Percentiles rank a stretch among this genome's conserved stretches.
These are phyloP conservation scores for Cordyceps militaris DNA, from an alignment of 2,329 filamentous ascomycete species.

Conservation along the genomic window DNA sequence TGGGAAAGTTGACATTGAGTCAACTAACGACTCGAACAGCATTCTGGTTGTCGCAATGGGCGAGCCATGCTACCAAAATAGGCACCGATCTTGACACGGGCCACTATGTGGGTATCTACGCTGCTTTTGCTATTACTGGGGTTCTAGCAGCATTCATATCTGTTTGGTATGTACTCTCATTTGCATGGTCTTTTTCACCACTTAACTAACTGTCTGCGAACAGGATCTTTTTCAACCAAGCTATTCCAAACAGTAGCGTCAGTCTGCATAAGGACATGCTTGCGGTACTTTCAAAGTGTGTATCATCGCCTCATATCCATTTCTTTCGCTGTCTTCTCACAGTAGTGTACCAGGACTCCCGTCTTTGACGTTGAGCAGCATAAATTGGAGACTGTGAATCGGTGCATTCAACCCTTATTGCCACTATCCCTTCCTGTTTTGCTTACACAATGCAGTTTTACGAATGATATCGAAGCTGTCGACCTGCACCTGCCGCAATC, in stretches of 20 bases:
- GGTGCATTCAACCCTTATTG: background rate
- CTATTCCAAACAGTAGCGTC: background rate
- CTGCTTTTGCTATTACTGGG: background rate
- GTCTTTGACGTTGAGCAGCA: background rate
- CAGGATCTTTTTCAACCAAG: constrained; percentile 1
- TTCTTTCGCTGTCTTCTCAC: background rate
- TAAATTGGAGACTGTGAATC: constrained; percentile 1
- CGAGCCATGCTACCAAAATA: background rate
- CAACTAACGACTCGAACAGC: background rate
- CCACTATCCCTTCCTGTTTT: background rate
- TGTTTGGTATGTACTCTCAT: no score
- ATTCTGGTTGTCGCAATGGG: constrained; percentile 6
- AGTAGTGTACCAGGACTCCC: background rate
- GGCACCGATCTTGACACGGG: background rate
- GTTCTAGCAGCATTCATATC: background rate
- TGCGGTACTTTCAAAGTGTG: background rate
- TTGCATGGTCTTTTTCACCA: background rate
- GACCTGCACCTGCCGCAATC: constrained; percentile 2
- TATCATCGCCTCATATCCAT: background rate
- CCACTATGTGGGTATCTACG: constrained; percentile 1
- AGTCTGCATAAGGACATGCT: background rate
- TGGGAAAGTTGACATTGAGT: no score
- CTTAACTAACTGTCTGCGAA: background rate
- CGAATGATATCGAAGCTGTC: constrained; percentile 2
- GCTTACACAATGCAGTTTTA: background rate